Conservation (phyloP, 306 rosid species). For the Crotalaria pallida region DNA sequence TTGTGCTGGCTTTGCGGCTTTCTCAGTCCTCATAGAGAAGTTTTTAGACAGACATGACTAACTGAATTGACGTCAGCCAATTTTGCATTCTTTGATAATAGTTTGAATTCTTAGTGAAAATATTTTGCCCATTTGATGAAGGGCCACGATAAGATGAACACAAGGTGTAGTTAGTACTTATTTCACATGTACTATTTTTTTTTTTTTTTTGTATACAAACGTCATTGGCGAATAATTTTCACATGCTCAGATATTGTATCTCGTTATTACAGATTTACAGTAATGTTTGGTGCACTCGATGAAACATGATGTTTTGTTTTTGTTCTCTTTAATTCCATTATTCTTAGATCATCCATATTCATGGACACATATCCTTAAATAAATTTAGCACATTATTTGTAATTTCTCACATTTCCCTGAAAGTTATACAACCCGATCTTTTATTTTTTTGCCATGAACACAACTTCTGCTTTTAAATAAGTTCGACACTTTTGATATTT, state of each 20-base stretch:
- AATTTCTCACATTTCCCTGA: no score
- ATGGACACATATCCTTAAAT: no score
- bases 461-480: no score
- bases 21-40: conserved; percentile 78
- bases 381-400: no score
- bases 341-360: no score
- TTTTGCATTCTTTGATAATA: conserved; percentile 1
- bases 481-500: no score
- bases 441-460: no score
- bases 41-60: conserved; percentile 75
- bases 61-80: conserved; percentile 17
- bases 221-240: neutral
- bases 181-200: conserved; percentile 3
- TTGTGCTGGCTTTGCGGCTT: conserved; percentile 94
- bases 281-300: no score
- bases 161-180: neutral
- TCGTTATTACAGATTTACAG: no score
- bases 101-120: neutral
- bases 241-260: neutral
- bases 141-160: neutral
- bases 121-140: conserved; percentile 8
- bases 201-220: conserved; percentile 17
- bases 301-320: no score
- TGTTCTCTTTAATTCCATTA: no score
- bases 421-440: no score